Conservation (phyloP, 2,329 filamentous ascomycete species). For the Didymella keratinophila region DNA sequence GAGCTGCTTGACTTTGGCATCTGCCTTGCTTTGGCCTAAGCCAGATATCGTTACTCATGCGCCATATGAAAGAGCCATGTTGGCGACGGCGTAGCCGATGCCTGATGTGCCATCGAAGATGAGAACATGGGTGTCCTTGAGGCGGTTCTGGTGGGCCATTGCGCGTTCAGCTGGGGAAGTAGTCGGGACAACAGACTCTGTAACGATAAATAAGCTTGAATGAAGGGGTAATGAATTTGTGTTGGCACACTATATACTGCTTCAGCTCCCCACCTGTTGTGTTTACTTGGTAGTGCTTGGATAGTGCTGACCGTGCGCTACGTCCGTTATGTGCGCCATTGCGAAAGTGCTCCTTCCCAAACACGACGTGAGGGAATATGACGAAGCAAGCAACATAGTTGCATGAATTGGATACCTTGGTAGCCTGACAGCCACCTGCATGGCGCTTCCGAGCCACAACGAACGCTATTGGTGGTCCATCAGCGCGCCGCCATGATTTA, state of each 20-base stretch:
- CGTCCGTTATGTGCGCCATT: constrained; percentile 5
- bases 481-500: neutral
- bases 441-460: neutral
- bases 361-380: neutral
- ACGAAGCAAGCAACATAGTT: neutral
- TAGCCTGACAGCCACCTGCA: neutral
- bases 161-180: neutral
- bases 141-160: constrained; percentile 56
- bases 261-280: neutral
- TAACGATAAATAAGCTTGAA: neutral
- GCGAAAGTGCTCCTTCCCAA: neutral
- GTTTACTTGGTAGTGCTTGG: neutral
- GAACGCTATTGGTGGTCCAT: neutral
- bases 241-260: neutral
- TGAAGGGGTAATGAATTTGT: neutral
- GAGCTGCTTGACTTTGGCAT: constrained; percentile 58
- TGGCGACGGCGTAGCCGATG: constrained; percentile 69
- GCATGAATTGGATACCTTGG: neutral
- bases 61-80: constrained; percentile 63
- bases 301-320: neutral
- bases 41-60: constrained; percentile 66
- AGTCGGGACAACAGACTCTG: neutral
- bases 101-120: constrained; percentile 71
- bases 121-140: constrained; percentile 60
- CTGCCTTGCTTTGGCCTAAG: constrained; percentile 61